phyloP scores from a whole-genome alignment of 2,329 filamentous ascomycete species.

The Colletotrichum musicola region DNA sequence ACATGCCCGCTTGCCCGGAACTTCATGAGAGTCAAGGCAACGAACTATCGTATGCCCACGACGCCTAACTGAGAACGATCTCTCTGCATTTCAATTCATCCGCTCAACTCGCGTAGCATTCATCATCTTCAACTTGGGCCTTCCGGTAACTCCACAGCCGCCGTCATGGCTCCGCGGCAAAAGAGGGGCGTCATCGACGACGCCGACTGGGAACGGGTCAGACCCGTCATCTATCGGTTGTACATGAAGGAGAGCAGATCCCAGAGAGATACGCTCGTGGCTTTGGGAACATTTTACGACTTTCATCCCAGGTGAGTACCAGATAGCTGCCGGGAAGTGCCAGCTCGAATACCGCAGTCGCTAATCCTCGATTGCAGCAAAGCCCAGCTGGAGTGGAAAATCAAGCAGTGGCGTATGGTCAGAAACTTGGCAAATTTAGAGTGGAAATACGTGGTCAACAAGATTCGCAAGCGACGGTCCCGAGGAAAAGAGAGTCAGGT shows the following conservation, averaged over 20 bases:
- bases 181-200: not conserved
- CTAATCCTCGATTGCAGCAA: not conserved
- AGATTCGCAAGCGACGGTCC: not conserved
- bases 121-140: no score
- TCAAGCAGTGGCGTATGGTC: constrained; percentile 12
- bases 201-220: not conserved
- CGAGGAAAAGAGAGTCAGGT: not conserved
- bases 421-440: not conserved
- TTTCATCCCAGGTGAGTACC: not conserved
- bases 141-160: no score
- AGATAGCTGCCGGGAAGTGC: no score
- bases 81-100: not conserved
- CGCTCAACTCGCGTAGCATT: not conserved
- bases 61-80: not conserved
- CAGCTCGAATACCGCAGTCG: fast-evolving
- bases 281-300: not conserved
- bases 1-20: no score
- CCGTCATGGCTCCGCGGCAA: not conserved
- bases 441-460: constrained; percentile 1
- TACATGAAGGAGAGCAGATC: constrained; percentile 2
- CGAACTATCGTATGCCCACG: not conserved
- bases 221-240: not conserved
- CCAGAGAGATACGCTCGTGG: not conserved
- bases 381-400: constrained; percentile 5
- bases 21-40: not conserved